Evolutionary conservation across 345 rosid species (phyloP).

Genomic region (Psidium guajava): DNA sequence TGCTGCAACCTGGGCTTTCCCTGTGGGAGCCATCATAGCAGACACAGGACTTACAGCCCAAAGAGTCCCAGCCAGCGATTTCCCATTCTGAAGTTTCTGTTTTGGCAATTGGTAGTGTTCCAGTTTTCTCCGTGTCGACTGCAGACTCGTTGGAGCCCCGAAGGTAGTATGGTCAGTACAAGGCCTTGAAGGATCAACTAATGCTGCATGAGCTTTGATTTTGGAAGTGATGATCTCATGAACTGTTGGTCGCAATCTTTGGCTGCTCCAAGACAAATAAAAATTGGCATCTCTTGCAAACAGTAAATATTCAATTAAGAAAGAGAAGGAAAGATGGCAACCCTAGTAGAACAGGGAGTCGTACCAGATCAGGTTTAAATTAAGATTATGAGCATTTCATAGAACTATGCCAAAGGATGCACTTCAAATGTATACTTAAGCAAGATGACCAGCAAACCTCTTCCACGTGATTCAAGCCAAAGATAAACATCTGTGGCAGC

Average conservation of each 20-base stretch:
- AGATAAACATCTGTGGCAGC: not conserved
- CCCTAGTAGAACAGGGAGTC: not conserved
- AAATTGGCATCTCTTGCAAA: not conserved
- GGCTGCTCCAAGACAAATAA: conserved; percentile 46
- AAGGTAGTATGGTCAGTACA: conserved; percentile 34
- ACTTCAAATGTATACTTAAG: not conserved
- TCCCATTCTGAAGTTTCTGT: conserved; percentile 77
- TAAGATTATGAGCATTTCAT: not conserved
- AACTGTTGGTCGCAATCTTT: conserved; percentile 82
- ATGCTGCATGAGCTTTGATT: conserved; percentile 66
- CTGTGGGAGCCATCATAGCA: conserved; percentile 88
- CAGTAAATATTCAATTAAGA: not conserved
- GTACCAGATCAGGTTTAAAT: not conserved
- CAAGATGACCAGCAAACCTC: not conserved
- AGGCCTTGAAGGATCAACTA: conserved; percentile 54
- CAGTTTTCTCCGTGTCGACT: conserved; percentile 51
- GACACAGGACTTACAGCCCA: conserved; percentile 96
- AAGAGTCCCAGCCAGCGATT: conserved; percentile 48
- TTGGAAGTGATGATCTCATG: conserved; percentile 87
- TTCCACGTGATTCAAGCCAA: not conserved
- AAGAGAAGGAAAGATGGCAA: not conserved
- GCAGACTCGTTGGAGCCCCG: conserved; percentile 30
- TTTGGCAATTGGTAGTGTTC: conserved; percentile 56
- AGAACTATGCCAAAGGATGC: not conserved
- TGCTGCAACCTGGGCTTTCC: conserved; percentile 87